Percentiles rank a stretch among this genome's conserved stretches.
Evolutionary conservation across 305 asterid genomes (phyloP).

Genomic region (Rubia balearica): DNA sequence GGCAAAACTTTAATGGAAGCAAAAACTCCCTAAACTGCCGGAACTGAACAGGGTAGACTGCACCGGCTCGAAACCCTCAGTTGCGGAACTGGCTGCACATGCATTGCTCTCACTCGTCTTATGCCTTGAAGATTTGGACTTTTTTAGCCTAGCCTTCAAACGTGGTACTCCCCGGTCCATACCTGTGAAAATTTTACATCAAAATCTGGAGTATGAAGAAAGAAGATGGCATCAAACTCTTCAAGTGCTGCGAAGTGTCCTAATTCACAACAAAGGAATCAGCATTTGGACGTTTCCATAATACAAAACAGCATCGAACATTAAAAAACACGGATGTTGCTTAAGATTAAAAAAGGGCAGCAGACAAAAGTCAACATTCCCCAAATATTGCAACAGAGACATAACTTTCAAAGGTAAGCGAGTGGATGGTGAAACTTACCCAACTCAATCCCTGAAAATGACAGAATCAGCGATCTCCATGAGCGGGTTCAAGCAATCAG

Average conservation of each 20-base stretch:
- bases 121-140: not conserved
- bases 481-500: conserved; percentile 64
- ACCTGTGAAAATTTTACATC: not conserved
- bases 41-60: too few species aligned
- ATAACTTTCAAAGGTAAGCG: not conserved
- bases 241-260: not conserved
- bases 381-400: not conserved
- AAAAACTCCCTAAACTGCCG: too few species aligned
- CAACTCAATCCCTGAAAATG: conserved; percentile 52
- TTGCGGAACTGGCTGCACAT: not conserved
- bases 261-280: not conserved
- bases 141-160: not conserved
- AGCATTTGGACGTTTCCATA: not conserved
- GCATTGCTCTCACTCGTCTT: not conserved
- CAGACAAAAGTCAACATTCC: not conserved
- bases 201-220: not conserved
- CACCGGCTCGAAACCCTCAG: too few species aligned
- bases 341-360: not conserved
- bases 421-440: conserved; percentile 22
- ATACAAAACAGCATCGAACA: not conserved
- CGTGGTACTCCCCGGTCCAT: not conserved
- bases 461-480: conserved; percentile 67
- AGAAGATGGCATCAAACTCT: not conserved
- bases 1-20: too few species aligned
- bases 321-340: not conserved